Base-by-base conservation (phyloP, 2,329 filamentous ascomycete species). In the Trichophyton simii region DNA sequence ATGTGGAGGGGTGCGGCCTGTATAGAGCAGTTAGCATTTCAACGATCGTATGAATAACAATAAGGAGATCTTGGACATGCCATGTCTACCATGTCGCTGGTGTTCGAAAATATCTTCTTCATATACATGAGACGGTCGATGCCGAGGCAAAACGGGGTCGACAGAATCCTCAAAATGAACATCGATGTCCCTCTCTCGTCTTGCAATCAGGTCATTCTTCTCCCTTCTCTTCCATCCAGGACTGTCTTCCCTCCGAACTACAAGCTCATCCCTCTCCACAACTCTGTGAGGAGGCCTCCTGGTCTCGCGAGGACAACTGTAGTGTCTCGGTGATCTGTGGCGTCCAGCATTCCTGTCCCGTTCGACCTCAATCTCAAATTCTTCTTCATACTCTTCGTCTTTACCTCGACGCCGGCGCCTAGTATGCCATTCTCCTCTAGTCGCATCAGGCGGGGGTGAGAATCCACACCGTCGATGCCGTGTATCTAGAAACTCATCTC, bases 21-120 rank as follows among this genome's bases (percentile, higher is more conserved):
- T 73, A 57, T 36, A 28, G 42, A 6, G 8, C 18, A 42, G 22
- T 58, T 25, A 58, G 41, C 9, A 36, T 13, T 36, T 13, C 34
- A 36, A 36, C 13, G 34, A 36, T 36, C 34, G 34, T 36, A 36
- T 36, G 9, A 11, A 36, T 18, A 25, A 18, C 38, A 28, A 36
- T 41, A n/a, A 8, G 15, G 18, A 18, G 1, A 7, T 70, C 13
- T 11, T n/a, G 6, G 5, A 48, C 67, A 60, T 66, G 89, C 88
- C 91, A 75, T 95, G 89, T 70, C 95, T 88, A 67, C 95, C 87
- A 70, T 92, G 88, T 62, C 86, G 83, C 71, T 94, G 92, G 74
- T 94, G 89, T 0, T 89, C 95, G 66, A 95, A 91, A 62, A 95
- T 85, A 71, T 96, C 89, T 69, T 96, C 89, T 69, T 92, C 85